Base-by-base conservation (phyloP, 2,329 filamentous ascomycete genomes). In the Ophiostoma montium region DNA sequence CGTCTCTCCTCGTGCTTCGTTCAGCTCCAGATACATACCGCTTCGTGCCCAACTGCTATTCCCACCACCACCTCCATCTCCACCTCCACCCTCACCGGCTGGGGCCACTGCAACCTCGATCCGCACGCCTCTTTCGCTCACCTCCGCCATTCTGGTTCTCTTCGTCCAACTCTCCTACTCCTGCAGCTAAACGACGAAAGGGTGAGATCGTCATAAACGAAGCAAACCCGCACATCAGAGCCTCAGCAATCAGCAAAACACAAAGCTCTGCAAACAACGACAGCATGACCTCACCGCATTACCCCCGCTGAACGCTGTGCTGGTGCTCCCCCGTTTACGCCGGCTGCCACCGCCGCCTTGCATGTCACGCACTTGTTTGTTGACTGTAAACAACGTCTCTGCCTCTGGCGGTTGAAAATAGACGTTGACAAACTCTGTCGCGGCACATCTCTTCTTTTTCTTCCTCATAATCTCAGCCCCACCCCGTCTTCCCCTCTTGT, bases 401-500 rank as follows among this genome's bases (percentile, higher is more conserved):
- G n/a, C n/a, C n/a, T n/a, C n/a, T n/a, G n/a, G n/a, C n/a, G n/a
- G n/a, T 27, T 27, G 23, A 27, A 27, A 8, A 27, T 27, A 4
- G 23, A 5, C 23, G 8, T 27, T 8, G 23, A 8, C 23, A 8
- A 27, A 4, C 23, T 4, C 8, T 27, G 23, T 27, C 23, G 5
- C 23, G 23, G 23, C 23, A 27, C 23, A 5, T 8, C 33, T 10
- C 41, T n/a, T 41, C 35, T 27, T 15, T 23, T 12, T 23, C 23
- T 35, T 16, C 15, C 16, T 16, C 35, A 13, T 32, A n/a, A 5
- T n/a, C 13, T 19, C n/a, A n/a, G 16, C 19, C 23, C 6, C 33
- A 23, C 9, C 11, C 11, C 18, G 21, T n/a, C 35, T 23, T 21
- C 19, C 42, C 21, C 68, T 54, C 23, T 27, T 8, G 23, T 27